Conservation (phyloP, 2,329 filamentous ascomycete species). For the Penicillium griseofulvum region DNA sequence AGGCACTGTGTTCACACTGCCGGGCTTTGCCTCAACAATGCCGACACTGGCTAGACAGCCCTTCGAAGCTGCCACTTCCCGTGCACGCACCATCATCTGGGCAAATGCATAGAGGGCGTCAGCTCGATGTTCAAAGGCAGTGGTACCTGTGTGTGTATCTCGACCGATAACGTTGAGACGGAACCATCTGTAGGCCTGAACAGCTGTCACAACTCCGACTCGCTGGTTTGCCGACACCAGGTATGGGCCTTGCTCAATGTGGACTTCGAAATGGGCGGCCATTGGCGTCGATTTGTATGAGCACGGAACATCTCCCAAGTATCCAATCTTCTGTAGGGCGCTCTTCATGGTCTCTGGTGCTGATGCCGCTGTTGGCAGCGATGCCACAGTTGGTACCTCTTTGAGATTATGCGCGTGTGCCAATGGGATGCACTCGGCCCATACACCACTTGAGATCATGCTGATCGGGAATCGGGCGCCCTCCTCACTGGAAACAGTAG, state of each 20-base stretch:
- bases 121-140: constrained; percentile 62
- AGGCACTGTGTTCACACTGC: constrained; percentile 72
- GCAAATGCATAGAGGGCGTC: constrained; percentile 68
- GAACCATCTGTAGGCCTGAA: constrained; percentile 74
- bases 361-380: constrained; percentile 47
- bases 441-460: constrained; percentile 71
- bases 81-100: constrained; percentile 65
- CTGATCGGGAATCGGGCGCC: constrained; percentile 72
- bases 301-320: constrained; percentile 57
- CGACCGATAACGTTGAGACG: constrained; percentile 64
- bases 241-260: constrained; percentile 80
- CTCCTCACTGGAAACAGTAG: constrained; percentile 62
- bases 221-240: constrained; percentile 63
- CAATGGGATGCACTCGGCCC: constrained; percentile 64
- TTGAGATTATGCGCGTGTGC: constrained; percentile 60
- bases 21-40: constrained; percentile 64
- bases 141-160: constrained; percentile 74
- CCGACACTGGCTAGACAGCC: constrained; percentile 67
- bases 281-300: constrained; percentile 61
- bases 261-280: constrained; percentile 74
- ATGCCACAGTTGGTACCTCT: constrained; percentile 55
- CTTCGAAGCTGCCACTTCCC: constrained; percentile 60
- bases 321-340: constrained; percentile 70
- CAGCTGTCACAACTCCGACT: constrained; percentile 68
- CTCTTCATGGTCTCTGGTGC: constrained; percentile 62